Evolutionary conservation across 2,329 filamentous ascomycete genomes (phyloP).

Genomic region (Beauveria sp.): DNA sequence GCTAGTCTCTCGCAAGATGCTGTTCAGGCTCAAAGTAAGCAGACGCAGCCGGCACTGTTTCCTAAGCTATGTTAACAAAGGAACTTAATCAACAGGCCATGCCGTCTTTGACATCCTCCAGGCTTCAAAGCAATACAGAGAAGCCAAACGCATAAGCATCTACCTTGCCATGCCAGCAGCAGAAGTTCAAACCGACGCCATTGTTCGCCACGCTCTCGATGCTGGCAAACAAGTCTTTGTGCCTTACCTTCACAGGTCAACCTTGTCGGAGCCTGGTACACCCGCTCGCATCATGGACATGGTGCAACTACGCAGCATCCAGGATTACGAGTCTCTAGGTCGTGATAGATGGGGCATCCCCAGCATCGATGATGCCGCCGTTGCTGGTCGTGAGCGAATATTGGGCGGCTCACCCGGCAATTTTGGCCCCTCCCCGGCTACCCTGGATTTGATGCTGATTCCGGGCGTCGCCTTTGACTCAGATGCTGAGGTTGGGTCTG

Average conservation of each 20-base stretch:
- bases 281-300: slow-evolving; percentile 82
- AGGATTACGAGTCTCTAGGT: slow-evolving; percentile 70
- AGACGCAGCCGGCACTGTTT: background rate
- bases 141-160: slow-evolving; percentile 69
- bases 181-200: slow-evolving; percentile 75
- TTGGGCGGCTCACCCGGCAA: slow-evolving; percentile 52
- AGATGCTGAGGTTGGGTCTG: slow-evolving; percentile 40
- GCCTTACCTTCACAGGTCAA: slow-evolving; percentile 70
- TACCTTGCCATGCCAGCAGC: slow-evolving; percentile 89
- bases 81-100: slow-evolving; percentile 34
- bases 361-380: slow-evolving; percentile 61
- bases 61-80: background rate
- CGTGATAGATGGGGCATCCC: slow-evolving; percentile 91
- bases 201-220: slow-evolving; percentile 72
- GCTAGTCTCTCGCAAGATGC: slow-evolving; percentile 53
- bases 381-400: slow-evolving; percentile 62
- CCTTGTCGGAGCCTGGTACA: slow-evolving; percentile 37
- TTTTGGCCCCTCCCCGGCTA: slow-evolving; percentile 29
- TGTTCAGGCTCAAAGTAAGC: slow-evolving; percentile 62
- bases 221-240: slow-evolving; percentile 82
- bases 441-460: slow-evolving; percentile 80
- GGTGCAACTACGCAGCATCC: slow-evolving; percentile 65
- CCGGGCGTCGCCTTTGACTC: slow-evolving; percentile 88
- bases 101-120: slow-evolving; percentile 58
- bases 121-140: slow-evolving; percentile 63